These are phyloP conservation scores for Corrigiola litoralis DNA, from an alignment of 179 eudicot genomes.

Conservation along the genomic window DNA sequence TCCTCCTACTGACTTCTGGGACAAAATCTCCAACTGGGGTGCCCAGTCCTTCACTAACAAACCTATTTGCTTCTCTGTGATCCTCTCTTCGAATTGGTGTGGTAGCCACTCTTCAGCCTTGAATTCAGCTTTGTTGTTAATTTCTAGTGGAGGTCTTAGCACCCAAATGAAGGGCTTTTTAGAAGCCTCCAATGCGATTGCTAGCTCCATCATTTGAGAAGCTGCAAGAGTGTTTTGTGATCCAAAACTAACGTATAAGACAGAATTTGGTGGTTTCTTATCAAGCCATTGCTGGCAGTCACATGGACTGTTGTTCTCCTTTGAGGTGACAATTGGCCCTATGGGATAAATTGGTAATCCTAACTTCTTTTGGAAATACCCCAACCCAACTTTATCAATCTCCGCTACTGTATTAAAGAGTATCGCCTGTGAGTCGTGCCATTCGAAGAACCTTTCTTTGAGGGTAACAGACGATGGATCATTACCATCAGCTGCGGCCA, in stretches of 20 bases:
- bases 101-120: conserved; percentile 15
- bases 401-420: no score
- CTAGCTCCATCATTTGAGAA: conserved; percentile 10
- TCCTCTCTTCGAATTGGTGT: conserved; percentile 16
- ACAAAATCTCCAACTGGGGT: no score
- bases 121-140: neutral
- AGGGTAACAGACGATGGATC: no score
- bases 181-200: neutral
- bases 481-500: no score
- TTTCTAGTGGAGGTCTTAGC: no score
- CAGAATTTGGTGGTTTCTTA: conserved; percentile 19
- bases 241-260: conserved; percentile 11
- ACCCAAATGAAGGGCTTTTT: conserved; percentile 16
- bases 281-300: conserved; percentile 31
- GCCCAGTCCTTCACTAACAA: conserved; percentile 17
- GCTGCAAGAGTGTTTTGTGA: conserved; percentile 15
- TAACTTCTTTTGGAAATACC: no score
- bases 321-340: neutral
- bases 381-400: no score
- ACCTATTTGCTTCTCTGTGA: conserved; percentile 7
- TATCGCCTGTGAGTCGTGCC: no score
- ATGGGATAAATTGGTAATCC: no score
- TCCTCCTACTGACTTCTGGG: no score
- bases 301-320: no score
- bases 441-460: no score